Percentiles rank a stretch among this genome's conserved stretches.
These are phyloP conservation scores for Termitomyces sp. DNA, from an alignment of 768 basidiomycete species.

Conservation along the genomic window DNA sequence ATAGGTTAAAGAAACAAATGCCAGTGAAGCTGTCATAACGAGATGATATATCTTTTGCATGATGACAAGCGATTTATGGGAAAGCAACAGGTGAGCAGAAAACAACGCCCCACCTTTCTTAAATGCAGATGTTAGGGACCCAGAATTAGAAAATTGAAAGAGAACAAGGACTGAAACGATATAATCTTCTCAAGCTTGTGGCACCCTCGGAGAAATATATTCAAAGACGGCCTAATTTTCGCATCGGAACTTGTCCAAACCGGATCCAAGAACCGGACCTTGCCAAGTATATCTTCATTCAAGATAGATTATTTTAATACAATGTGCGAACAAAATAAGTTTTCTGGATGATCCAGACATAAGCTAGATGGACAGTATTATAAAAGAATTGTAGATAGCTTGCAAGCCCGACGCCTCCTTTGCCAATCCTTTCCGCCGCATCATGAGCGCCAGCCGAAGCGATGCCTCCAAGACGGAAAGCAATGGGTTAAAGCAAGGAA, in stretches of 20 bases:
- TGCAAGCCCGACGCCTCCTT: slow-evolving; percentile 20
- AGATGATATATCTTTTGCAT: background rate
- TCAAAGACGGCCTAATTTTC: background rate
- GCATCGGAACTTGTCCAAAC: background rate
- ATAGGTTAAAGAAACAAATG: background rate
- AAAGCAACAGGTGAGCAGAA: background rate
- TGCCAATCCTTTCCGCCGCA: slow-evolving; percentile 25
- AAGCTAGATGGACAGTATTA: background rate
- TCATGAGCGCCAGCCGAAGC: slow-evolving; percentile 75
- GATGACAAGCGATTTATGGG: background rate
- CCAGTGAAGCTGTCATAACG: background rate
- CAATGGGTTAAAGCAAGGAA: slow-evolving; percentile 39
- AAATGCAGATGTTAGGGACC: background rate
- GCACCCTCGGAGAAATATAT: background rate
- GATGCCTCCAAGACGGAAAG: slow-evolving; percentile 54
- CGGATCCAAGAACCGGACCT: too few species aligned
- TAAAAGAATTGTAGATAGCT: slow-evolving; percentile 27
- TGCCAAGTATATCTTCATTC: background rate
- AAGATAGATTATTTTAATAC: background rate
- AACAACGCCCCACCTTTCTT: background rate
- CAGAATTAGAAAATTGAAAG: background rate
- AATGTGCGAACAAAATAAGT: background rate
- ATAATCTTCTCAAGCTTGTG: slow-evolving; percentile 2
- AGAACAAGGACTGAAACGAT: background rate
- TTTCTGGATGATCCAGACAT: background rate